Evolutionary conservation across 106 monocot genomes (phyloP).

Genomic region (Apostasia ramifera): DNA sequence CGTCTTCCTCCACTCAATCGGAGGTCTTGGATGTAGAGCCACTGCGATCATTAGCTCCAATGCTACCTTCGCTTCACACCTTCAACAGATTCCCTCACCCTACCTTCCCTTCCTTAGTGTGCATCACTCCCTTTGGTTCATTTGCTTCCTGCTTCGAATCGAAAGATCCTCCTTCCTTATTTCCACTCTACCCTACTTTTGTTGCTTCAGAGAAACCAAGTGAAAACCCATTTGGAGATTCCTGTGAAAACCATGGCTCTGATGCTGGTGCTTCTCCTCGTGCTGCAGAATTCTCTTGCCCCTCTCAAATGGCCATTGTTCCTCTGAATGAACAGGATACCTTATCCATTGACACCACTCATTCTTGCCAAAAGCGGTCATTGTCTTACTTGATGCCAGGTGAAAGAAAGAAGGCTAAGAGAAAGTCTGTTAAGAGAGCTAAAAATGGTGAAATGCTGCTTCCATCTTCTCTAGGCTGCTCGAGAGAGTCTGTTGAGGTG

Average conservation of each 20-base stretch:
- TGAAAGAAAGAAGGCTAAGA: conserved; percentile 7
- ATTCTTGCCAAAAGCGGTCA: too few species aligned
- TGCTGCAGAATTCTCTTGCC: not conserved
- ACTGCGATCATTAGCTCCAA: conserved; percentile 52
- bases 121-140: conserved; percentile 42
- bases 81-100: conserved; percentile 15
- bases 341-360: not conserved
- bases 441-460: conserved; percentile 7
- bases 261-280: not conserved
- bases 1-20: too few species aligned
- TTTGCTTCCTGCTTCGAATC: conserved; percentile 8
- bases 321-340: conserved; percentile 1
- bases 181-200: conserved; percentile 14
- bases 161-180: conserved; percentile 5
- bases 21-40: conserved; percentile 58
- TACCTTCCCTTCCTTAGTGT: conserved; percentile 32
- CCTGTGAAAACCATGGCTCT: not conserved
- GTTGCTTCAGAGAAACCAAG: not conserved
- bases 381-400: too few species aligned
- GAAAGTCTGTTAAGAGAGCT: not conserved
- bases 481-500: conserved; percentile 40
- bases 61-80: conserved; percentile 50
- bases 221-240: not conserved
- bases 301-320: too few species aligned
- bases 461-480: conserved; percentile 15